Evolutionary conservation across 371 early-diverging fungal genomes (phyloP), one percentile per base, ranked within the genome.

Genomic region (Mucor plumbeus): DNA sequence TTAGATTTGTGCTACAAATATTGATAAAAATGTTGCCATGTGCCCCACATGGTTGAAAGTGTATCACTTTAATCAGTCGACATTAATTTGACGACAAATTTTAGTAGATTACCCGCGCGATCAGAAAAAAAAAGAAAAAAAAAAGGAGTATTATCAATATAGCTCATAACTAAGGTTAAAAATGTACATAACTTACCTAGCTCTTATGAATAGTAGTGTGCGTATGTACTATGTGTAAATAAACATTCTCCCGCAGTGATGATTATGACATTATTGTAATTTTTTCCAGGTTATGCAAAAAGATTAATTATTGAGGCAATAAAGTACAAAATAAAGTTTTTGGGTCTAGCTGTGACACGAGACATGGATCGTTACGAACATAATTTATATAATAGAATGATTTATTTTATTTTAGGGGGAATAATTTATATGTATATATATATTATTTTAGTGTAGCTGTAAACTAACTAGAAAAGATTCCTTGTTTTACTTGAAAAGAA

Each of bases 221-320:
- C 26, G 26, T 26, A 26, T 26, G 26, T 26, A 3, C 1, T 26
- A 53, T 53, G 53, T 53, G 11, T 8, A 21, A 21, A 53, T 53
- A 53, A 53, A 53, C 53, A 53, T 53, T 53, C 53, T 53, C 53
- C 53, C 17, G 31, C 31, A 31, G 15, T 21, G 26, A 31, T 31
- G 53, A 53, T 53, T 31, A 53, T 53, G 53, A 53, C 31, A 53
- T 53, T 53, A 53, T 53, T 53, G 53, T 31, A 14, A 53, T 53
- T 53, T 31, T 53, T 53, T 26, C 53, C 31, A 53, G 53, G 26
- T 53, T 53, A 53, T 53, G 53, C 53, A 53, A 14, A 10, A 31
- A 4, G 53, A 53, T 53, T 53, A 53, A 53, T 19, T 47, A 26
- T 9, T 47, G 19, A 47, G 19, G 47, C 47, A 47, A 53, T 31